phyloP scores from a whole-genome alignment of 2,329 filamentous ascomycete genomes.

The Diaporthe amygdali region DNA sequence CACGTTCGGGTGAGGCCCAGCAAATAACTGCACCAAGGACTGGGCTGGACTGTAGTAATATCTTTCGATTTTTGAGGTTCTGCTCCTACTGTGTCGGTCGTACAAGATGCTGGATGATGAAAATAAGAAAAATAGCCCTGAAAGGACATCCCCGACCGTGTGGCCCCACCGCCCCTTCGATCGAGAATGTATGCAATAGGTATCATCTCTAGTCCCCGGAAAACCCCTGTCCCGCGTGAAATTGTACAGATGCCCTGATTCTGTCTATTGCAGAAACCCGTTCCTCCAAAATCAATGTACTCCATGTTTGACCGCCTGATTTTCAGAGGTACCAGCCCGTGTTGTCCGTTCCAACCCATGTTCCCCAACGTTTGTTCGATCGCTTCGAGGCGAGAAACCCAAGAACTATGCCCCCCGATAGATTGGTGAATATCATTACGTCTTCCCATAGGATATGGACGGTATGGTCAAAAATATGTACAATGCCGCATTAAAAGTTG shows the following conservation, averaged over 20 bases:
- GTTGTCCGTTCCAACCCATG: not conserved
- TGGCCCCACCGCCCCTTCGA: not conserved
- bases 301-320: slow-evolving; percentile 2
- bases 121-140: not conserved
- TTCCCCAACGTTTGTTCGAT: not conserved
- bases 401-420: not conserved
- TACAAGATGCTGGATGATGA: not conserved
- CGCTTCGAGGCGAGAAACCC: not conserved
- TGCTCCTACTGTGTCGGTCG: not conserved
- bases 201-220: slow-evolving; percentile 2
- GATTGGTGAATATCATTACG: slow-evolving; percentile 8
- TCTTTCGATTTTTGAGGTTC: not conserved
- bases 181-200: not conserved
- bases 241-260: slow-evolving; percentile 3
- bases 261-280: slow-evolving; percentile 21
- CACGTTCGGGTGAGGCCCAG: not conserved
- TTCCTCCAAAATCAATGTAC: not conserved
- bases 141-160: slow-evolving; percentile 7
- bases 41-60: not conserved
- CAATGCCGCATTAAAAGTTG: slow-evolving; percentile 4
- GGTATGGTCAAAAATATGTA: slow-evolving; percentile 19
- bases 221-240: not conserved
- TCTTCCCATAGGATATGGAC: slow-evolving; percentile 2
- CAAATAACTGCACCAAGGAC: too few relatives aligned
- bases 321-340: slow-evolving; percentile 13